These are phyloP conservation scores for Domatiomyces globalis DNA, from an alignment of 2,329 filamentous ascomycete species.

Conservation along the genomic window DNA sequence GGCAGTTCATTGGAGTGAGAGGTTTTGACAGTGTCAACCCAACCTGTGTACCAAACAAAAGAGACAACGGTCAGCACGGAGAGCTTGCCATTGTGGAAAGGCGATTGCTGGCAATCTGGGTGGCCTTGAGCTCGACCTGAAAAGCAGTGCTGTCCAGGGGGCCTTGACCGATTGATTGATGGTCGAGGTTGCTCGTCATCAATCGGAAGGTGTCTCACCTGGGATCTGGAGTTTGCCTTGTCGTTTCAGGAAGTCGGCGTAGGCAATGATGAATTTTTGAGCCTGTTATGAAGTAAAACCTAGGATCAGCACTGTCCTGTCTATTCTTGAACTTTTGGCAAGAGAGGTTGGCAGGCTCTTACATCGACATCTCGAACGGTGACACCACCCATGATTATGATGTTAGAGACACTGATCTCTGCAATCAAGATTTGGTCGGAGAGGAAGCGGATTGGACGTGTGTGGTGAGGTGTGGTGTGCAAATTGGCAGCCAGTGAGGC, in stretches of 20 bases:
- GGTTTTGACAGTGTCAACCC: constrained; percentile 99
- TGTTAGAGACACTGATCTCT: constrained; percentile 15
- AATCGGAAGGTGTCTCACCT: constrained; percentile 35
- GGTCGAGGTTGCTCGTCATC: not conserved
- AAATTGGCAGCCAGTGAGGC: not conserved
- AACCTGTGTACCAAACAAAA: constrained; percentile 45
- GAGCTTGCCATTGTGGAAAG: not conserved
- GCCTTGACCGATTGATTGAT: constrained; percentile 10
- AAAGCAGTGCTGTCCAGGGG: constrained; percentile 1
- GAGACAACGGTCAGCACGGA: constrained; percentile 4
- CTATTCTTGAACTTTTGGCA: constrained; percentile 7
- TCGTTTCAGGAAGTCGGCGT: constrained; percentile 57
- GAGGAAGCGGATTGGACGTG: not conserved
- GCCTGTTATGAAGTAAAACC: constrained; percentile 30
- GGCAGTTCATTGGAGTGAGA: constrained; percentile 92
- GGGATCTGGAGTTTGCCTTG: constrained; percentile 58
- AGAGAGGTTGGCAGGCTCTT: constrained; percentile 24
- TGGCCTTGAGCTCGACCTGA: not conserved
- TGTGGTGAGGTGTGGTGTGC: not conserved
- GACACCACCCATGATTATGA: constrained; percentile 52
- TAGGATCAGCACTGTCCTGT: constrained; percentile 5
- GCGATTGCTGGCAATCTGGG: not conserved
- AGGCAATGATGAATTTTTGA: constrained; percentile 54
- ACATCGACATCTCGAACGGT: constrained; percentile 54
- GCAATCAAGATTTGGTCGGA: constrained; percentile 5